phyloP scores from a whole-genome alignment of 177 flowering plant species.

The Vitis hybrid region DNA sequence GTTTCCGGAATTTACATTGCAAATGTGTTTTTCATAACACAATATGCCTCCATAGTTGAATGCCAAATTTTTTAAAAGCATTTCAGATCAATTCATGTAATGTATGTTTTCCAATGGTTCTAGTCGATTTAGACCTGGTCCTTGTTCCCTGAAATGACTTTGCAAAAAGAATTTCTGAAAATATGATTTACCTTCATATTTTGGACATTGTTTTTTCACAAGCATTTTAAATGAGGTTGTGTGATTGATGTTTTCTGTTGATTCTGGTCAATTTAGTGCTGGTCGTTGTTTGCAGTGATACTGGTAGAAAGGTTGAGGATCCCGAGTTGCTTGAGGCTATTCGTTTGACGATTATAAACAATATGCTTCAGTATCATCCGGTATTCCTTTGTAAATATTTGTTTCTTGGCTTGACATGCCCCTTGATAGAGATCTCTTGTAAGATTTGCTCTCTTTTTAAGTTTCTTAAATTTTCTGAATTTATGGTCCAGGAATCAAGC shows the following conservation, averaged over 20 bases:
- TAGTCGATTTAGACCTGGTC: background rate
- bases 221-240: slow-evolving; percentile 3
- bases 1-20: too few relatives aligned
- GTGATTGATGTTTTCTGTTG: background rate
- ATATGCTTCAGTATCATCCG: slow-evolving; percentile 88
- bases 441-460: slow-evolving; percentile 4
- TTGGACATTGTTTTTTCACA: background rate
- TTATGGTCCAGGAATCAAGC: slow-evolving; percentile 82
- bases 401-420: slow-evolving; percentile 3
- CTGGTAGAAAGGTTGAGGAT: slow-evolving; percentile 90
- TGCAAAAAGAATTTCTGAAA: background rate
- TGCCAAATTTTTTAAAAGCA: too few relatives aligned
- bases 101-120: too few relatives aligned
- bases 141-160: background rate
- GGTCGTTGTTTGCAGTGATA: slow-evolving; percentile 50
- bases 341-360: slow-evolving; percentile 93
- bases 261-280: slow-evolving; percentile 8
- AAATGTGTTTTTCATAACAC: too few relatives aligned
- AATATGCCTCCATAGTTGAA: too few relatives aligned
- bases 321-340: slow-evolving; percentile 96
- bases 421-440: background rate
- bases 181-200: background rate
- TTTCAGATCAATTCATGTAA: too few relatives aligned
- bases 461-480: slow-evolving; percentile 18
- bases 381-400: slow-evolving; percentile 34